Percentiles rank a stretch among this genome's conserved stretches.
Evolutionary conservation across 495 filamentous ascomycete species (phyloP).

Genomic region (Tuber microsphaerosporum): DNA sequence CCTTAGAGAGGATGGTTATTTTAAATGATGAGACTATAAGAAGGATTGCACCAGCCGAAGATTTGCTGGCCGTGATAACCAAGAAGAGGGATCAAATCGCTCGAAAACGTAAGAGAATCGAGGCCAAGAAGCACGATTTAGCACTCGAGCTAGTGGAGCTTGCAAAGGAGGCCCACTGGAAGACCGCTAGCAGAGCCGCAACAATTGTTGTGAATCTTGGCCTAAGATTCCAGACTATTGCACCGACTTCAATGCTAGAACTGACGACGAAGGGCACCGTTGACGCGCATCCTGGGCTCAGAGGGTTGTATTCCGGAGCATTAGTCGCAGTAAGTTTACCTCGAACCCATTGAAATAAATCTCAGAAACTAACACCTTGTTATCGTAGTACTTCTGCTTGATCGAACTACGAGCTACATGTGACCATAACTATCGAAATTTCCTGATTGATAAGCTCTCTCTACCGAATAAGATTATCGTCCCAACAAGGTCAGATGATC

Average conservation of each 20-base stretch:
- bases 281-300: slow-evolving; percentile 79
- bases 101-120: slow-evolving; percentile 64
- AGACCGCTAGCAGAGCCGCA: slow-evolving; percentile 79
- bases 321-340: slow-evolving; percentile 52
- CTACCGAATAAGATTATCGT: slow-evolving; percentile 69
- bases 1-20: slow-evolving; percentile 77
- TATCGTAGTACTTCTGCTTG: slow-evolving; percentile 57
- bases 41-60: slow-evolving; percentile 63
- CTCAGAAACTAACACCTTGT: slow-evolving; percentile 3
- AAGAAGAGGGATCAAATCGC: slow-evolving; percentile 63
- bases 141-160: slow-evolving; percentile 73
- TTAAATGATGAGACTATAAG: slow-evolving; percentile 66
- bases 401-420: slow-evolving; percentile 82
- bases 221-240: slow-evolving; percentile 80
- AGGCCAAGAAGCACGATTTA: slow-evolving; percentile 71
- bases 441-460: slow-evolving; percentile 66
- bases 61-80: slow-evolving; percentile 57
- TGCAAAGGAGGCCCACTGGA: slow-evolving; percentile 81
- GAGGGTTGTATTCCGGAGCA: slow-evolving; percentile 69
- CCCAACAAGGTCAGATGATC: slow-evolving; percentile 62
- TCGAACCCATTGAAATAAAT: background rate
- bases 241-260: slow-evolving; percentile 70
- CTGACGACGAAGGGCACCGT: slow-evolving; percentile 78
- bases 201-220: slow-evolving; percentile 83
- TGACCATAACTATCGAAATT: slow-evolving; percentile 75